Percentiles rank a stretch among this genome's conserved stretches.
These are phyloP conservation scores for Plantago elongata DNA, from an alignment of 257 asterid species.

Conservation along the genomic window DNA sequence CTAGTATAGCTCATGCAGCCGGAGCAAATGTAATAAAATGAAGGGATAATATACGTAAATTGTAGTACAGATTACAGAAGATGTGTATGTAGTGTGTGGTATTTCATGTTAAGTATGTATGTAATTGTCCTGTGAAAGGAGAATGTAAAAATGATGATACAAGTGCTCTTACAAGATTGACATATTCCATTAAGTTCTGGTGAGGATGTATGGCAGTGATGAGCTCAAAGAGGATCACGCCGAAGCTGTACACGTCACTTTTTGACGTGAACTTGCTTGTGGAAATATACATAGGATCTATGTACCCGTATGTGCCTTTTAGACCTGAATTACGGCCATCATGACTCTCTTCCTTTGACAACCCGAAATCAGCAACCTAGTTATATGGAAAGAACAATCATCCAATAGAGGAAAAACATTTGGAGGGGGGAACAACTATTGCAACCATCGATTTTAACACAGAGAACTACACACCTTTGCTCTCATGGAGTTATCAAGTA, in stretches of 20 bases:
- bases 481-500: slow-evolving; percentile 73
- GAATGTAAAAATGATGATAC: slow-evolving; percentile 3
- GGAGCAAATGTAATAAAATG: no score
- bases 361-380: slow-evolving; percentile 98
- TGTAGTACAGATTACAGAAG: no score
- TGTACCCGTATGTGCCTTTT: slow-evolving; percentile 93
- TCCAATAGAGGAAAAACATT: background rate
- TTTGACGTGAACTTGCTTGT: slow-evolving; percentile 75
- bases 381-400: slow-evolving; percentile 15
- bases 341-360: slow-evolving; percentile 81
- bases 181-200: slow-evolving; percentile 89
- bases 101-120: background rate
- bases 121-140: background rate
- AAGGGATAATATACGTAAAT: no score
- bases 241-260: slow-evolving; percentile 93
- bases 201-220: slow-evolving; percentile 98
- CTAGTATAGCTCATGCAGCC: no score
- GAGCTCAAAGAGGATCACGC: slow-evolving; percentile 91
- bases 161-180: slow-evolving; percentile 81
- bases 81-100: background rate
- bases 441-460: no score
- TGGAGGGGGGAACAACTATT: background rate
- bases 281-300: slow-evolving; percentile 82
- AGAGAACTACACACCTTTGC: slow-evolving; percentile 53
- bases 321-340: slow-evolving; percentile 83